Base-by-base conservation (phyloP, 2,329 filamentous ascomycete genomes). In the Knufia fluminis region DNA sequence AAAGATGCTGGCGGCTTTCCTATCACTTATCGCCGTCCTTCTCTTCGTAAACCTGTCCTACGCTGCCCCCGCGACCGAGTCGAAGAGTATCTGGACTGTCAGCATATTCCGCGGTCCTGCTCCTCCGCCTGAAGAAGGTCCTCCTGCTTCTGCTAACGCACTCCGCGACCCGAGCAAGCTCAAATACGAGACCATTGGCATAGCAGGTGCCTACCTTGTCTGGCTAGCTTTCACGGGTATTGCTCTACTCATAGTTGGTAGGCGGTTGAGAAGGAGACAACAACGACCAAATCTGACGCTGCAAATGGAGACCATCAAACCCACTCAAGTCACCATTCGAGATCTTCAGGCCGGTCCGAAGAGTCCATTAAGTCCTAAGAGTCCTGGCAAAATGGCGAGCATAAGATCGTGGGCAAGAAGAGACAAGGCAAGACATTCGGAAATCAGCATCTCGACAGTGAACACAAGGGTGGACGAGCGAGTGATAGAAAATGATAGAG, bases 201-300 rank as follows among this genome's bases (percentile, higher is more conserved):
- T 97, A 52, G 76, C 91, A 52, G 88, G 83, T 53, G 83, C 86
- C 52, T 96, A 96, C 78, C 75, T 90, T 51, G 66, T 87, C 53
- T 86, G 81, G 31, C 75, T 94, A 62, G 74, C 88, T 60, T 67
- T 92, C 60, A 79, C 92, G 60, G 82, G 86, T 59, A 71, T 79
- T 28, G 70, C 79, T 41, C 71, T 89, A 6, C 71, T 88, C 36
- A 64, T 77, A 19, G 72, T 88, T 65, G 65, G 80, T 65, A 64
- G 78, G 73, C 64, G 76, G 72, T 61, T 75, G 61, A 65, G 74
- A 67, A 57, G 68, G 59, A 64, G 71, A 67, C 69, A 72, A 56
- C 66, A 77, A 63, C 63, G 75, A 60, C 75, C 75, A 8, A 74
- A 72, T 50, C 69, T 65, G 51, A 66, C 71, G 1, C 62, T 76